Percentiles rank a stretch among this genome's conserved stretches.
These are phyloP conservation scores for Zizania palustris DNA, from an alignment of 202 grass and related monocot species.

Conservation along the genomic window DNA sequence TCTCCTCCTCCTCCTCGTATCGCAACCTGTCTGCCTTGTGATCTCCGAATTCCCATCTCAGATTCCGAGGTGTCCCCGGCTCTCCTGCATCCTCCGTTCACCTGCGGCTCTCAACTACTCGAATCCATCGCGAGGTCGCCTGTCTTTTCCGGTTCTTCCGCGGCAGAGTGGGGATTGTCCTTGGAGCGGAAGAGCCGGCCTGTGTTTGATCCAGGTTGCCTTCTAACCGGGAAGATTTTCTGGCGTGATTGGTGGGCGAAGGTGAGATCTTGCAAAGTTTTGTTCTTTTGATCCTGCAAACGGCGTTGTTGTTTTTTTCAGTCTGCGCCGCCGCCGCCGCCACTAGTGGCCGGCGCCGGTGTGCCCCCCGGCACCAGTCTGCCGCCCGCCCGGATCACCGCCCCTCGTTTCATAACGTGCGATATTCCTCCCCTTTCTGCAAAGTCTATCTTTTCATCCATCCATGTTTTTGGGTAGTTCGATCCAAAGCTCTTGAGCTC, in stretches of 20 bases:
- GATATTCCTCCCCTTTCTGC: not conserved
- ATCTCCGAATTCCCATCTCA: constrained; percentile 46
- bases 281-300: constrained; percentile 33
- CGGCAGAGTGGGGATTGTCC: constrained; percentile 9
- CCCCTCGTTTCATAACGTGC: not conserved
- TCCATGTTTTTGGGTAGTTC: not conserved
- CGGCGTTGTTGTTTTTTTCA: not conserved
- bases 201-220: not conserved
- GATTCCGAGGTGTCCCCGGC: constrained; percentile 34
- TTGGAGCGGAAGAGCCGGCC: not conserved
- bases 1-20: not conserved
- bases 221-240: not conserved
- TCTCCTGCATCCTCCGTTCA: too few species aligned
- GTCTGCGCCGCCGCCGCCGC: not conserved
- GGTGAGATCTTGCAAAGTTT: constrained; percentile 42
- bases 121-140: constrained; percentile 17
- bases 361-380: not conserved
- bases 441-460: not conserved
- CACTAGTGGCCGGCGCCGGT: not conserved
- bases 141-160: not conserved
- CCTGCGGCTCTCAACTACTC: too few species aligned
- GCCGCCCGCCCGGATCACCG: not conserved
- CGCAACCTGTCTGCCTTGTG: constrained; percentile 6
- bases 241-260: constrained; percentile 38
- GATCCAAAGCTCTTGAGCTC: not conserved